Evolutionary conservation across 2,329 filamentous ascomycete species (phyloP), one percentile per base, ranked within the genome.

Genomic region (Colletotrichum endophyticum): DNA sequence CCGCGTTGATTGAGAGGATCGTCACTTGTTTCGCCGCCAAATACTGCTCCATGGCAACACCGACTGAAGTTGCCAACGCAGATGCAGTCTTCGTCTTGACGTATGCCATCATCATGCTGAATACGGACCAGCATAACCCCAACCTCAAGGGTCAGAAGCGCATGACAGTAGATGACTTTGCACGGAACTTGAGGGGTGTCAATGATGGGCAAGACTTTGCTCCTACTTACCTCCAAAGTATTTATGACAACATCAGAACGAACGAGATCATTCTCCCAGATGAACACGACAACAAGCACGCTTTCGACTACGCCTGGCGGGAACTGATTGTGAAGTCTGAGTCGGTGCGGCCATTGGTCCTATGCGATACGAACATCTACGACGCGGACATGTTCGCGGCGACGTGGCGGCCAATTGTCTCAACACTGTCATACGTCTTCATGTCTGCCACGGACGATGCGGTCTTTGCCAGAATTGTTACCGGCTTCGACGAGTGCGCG

Each of bases 401-500:
- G 27, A 98, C 96, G 1, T 99, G 98, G 97, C 96, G 92, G 83
- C 96, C 98, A 0, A 96, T 99, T 66, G 91, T 99, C 49, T 96
- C 97, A 5, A 99, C 98, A 0, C 88, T 99, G 71, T 98, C 97
- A 15, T 99, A 99, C 82, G 97, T 99, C 5, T 99, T 99, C 87
- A 98, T 99, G 94, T 99, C 96, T 44, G 98, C 98, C 19, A 98
- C 96, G 0, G 98, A 99, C 82, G 97, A 99, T 83, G 91, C 96
- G 1, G 97, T 99, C 5, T 99, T 98, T 83, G 95, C 95, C 44
- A 92, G 97, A 76, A 95, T 99, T 22, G 95, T 99, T 32, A 95
- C 95, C 64, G 97, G 97, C 3, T 99, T 99, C 81, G 95, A 98
- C 80, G 96, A 99, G 84, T 99, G 96, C 83, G 96, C 97, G 22